Percentiles rank a stretch among this genome's conserved stretches.
Conservation (phyloP, 2,329 filamentous ascomycete genomes). For the Fusarium sp. region DNA sequence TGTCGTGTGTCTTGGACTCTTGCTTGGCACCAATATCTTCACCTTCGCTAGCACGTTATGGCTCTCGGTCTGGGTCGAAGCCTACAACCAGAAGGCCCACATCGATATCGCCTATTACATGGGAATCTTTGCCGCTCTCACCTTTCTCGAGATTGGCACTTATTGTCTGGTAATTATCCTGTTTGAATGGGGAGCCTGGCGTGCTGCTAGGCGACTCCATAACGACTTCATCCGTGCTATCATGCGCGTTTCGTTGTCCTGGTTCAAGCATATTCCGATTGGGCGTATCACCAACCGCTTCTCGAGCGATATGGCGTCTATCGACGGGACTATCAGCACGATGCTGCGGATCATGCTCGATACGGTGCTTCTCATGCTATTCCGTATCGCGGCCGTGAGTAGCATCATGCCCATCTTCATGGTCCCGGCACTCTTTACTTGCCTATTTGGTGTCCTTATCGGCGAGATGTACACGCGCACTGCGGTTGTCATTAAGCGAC, state of each 20-base stretch:
- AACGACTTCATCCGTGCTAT: slow-evolving; percentile 67
- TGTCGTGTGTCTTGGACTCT: slow-evolving; percentile 56
- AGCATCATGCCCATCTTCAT: slow-evolving; percentile 69
- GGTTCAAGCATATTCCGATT: slow-evolving; percentile 70
- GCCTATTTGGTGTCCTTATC: slow-evolving; percentile 61
- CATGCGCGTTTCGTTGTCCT: slow-evolving; percentile 69
- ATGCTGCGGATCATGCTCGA: slow-evolving; percentile 63
- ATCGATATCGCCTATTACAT: slow-evolving; percentile 67
- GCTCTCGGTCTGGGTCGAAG: slow-evolving; percentile 70
- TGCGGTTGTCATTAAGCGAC: slow-evolving; percentile 62
- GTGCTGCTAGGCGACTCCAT: slow-evolving; percentile 69
- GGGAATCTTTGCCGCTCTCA: slow-evolving; percentile 66
- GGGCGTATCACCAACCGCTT: slow-evolving; percentile 71
- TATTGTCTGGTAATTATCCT: slow-evolving; percentile 61
- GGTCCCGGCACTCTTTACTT: slow-evolving; percentile 63
- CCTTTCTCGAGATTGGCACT: slow-evolving; percentile 60
- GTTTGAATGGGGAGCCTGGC: slow-evolving; percentile 71
- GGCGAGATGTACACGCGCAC: slow-evolving; percentile 68
- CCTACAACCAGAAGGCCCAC: slow-evolving; percentile 61
- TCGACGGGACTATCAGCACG: slow-evolving; percentile 65
- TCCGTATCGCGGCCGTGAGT: slow-evolving; percentile 64
- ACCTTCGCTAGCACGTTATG: slow-evolving; percentile 63
- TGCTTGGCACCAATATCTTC: slow-evolving; percentile 59
- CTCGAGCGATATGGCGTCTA: slow-evolving; percentile 70
- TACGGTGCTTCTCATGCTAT: slow-evolving; percentile 59